Base-by-base conservation (phyloP, 108 stramenopile genomes). In the Cyclostephanos tholiformis region DNA sequence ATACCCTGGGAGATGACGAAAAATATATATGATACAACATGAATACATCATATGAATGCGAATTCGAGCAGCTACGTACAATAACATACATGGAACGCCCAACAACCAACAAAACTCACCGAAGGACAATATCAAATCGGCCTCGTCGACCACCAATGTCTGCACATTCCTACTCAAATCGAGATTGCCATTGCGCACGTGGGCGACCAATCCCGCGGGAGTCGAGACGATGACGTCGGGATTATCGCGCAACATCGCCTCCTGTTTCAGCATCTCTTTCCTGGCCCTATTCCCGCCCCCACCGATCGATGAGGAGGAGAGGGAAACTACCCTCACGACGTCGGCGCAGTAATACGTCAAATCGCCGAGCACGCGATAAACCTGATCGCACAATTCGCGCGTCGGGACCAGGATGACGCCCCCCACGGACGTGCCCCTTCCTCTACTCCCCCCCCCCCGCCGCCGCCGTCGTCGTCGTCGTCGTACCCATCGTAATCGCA, bases 381-480 rank as follows among this genome's bases (percentile, higher is more conserved):
- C 95, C 79, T 99, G 99, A 20, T 90, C 91, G 69, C 95, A 96
- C 19, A 99, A 85, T 85, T 99, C 99, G 32, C 94, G 71, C 4
- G 99, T 98, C 8, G 99, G 99, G 7, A 98, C 97, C 56, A 99
- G 86, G 61, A 99, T 84, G 25, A 99, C 85, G 5, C 94, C 96
- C 39, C 76, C 84, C n/a, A 91, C 84, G 1, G 63, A 36, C 11
- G 80, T 41, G 22, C 72, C 75, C 6, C 44, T n/a, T n/a, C n/a
- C n/a, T n/a, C n/a, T n/a, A n/a, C 69, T 22, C 63, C 76, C 9
- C 56, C 52, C 17, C 64, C 13, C 20, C 57, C 55, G 1, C 64
- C 72, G 10, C 62, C 77, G 6, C 58, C 57, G 12, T 71, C 56
- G 2, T 73, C 69, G 38, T 84, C 38, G 25, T 69, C 39, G 81